A percentile compares a stretch with the other conserved stretches of the same genome.
Evolutionary conservation across 495 filamentous ascomycete species (phyloP).

Genomic region (Penicillium bialowiezense): DNA sequence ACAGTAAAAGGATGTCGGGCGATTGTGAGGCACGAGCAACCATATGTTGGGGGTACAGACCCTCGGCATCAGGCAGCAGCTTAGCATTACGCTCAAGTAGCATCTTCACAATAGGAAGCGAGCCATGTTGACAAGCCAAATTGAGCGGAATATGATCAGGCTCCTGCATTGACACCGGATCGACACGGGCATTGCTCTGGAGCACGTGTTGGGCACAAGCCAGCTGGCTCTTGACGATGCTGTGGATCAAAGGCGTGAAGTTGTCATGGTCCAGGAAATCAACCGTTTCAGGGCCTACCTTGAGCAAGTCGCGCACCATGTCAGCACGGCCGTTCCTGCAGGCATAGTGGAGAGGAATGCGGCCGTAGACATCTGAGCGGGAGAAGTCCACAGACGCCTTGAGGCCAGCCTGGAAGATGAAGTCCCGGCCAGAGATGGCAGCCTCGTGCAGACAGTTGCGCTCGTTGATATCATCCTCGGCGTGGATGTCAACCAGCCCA

Average conservation of each 20-base stretch:
- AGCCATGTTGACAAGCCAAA: conserved; percentile 89
- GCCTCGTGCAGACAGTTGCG: conserved; percentile 94
- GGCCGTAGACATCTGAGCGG: conserved; percentile 85
- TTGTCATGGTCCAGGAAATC: conserved; percentile 92
- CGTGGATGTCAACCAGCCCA: conserved; percentile 77
- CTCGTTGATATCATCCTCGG: conserved; percentile 95
- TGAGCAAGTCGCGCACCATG: conserved; percentile 73
- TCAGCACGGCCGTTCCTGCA: conserved; percentile 89
- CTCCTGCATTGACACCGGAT: conserved; percentile 64
- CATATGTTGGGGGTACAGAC: conserved; percentile 94
- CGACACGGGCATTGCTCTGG: conserved; percentile 67
- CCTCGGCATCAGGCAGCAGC: conserved; percentile 89
- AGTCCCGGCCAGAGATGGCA: conserved; percentile 78
- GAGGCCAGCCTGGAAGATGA: conserved; percentile 73
- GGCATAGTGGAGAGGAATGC: conserved; percentile 92
- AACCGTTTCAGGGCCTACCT: conserved; percentile 61
- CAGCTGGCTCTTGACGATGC: conserved; percentile 80
- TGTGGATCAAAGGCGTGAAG: conserved; percentile 92
- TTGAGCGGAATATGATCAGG: conserved; percentile 93
- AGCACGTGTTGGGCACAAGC: conserved; percentile 76
- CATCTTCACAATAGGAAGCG: conserved; percentile 74
- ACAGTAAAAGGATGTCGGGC: conserved; percentile 69
- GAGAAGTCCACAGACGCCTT: conserved; percentile 68
- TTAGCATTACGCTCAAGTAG: conserved; percentile 74
- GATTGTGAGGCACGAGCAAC: conserved; percentile 87